Percentiles rank a stretch among this genome's conserved stretches.
Conservation (phyloP, 257 asterid genomes). For the Solanum sitiens region DNA sequence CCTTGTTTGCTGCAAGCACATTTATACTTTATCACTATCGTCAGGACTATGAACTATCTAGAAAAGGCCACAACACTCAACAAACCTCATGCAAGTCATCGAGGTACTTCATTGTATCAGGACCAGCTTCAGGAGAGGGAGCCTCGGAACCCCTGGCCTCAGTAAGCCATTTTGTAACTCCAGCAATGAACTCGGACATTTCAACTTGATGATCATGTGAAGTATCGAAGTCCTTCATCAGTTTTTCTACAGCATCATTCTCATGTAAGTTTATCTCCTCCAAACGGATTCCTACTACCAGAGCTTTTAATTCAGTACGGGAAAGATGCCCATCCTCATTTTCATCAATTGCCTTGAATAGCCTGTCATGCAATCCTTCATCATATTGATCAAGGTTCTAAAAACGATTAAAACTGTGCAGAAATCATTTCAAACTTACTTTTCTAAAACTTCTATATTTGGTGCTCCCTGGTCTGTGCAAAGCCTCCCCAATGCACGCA, state of each 20-base stretch:
- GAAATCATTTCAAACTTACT: slow-evolving; percentile 24
- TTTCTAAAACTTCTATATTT: slow-evolving; percentile 34
- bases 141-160: slow-evolving; percentile 46
- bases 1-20: slow-evolving; percentile 59
- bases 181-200: slow-evolving; percentile 41
- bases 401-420: background rate
- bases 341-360: slow-evolving; percentile 54
- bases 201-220: slow-evolving; percentile 36
- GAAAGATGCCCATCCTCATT: slow-evolving; percentile 52
- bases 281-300: slow-evolving; percentile 59
- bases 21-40: background rate
- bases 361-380: slow-evolving; percentile 26
- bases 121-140: slow-evolving; percentile 15
- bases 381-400: background rate
- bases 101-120: slow-evolving; percentile 41
- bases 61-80: background rate
- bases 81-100: slow-evolving; percentile 57
- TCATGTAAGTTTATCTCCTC: slow-evolving; percentile 49
- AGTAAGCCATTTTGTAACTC: slow-evolving; percentile 57
- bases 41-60: background rate
- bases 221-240: slow-evolving; percentile 65
- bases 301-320: slow-evolving; percentile 51
- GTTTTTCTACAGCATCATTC: slow-evolving; percentile 46
- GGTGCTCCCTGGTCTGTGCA: slow-evolving; percentile 54
- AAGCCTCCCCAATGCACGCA: slow-evolving; percentile 62